These are phyloP conservation scores for Hura crepitans DNA, from an alignment of 441 rosid genomes.

Conservation along the genomic window DNA sequence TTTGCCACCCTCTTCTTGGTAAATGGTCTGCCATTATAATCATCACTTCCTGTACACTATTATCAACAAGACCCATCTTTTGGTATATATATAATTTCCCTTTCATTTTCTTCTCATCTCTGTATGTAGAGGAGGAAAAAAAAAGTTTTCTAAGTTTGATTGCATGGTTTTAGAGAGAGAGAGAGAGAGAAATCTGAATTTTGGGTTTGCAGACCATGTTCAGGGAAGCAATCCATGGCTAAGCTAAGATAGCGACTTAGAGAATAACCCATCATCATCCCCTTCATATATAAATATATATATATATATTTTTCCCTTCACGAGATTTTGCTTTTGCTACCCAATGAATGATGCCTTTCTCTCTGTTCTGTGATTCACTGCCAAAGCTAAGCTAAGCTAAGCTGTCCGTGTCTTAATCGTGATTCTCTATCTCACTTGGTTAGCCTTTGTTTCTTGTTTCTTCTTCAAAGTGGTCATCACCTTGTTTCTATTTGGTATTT, in stretches of 20 bases:
- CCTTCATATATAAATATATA: conserved; percentile 20
- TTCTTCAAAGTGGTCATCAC: conserved; percentile 28
- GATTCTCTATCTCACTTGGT: conserved; percentile 27
- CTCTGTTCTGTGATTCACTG: conserved; percentile 38
- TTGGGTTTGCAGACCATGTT: conserved; percentile 35
- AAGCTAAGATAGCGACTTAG: conserved; percentile 60
- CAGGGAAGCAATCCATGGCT: conserved; percentile 50
- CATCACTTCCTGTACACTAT: conserved; percentile 46
- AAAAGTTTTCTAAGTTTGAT: conserved; percentile 26
- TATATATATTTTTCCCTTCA: conserved; percentile 34
- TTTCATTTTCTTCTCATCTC: conserved; percentile 20
- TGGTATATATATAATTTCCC: conserved; percentile 25
- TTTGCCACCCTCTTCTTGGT: conserved; percentile 27
- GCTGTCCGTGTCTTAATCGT: too few relatives aligned
- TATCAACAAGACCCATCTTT: conserved; percentile 30
- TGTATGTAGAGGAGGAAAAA: conserved; percentile 20
- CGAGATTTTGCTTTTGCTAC: conserved; percentile 48
- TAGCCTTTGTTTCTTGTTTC: conserved; percentile 16
- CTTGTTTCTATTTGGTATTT: too few relatives aligned
- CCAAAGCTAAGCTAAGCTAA: too few relatives aligned
- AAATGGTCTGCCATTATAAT: conserved; percentile 56
- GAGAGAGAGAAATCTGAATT: conserved; percentile 29
- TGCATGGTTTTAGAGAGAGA: conserved; percentile 34
- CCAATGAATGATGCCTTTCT: conserved; percentile 60
- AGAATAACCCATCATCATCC: conserved; percentile 70